These are phyloP conservation scores for Linum usitatissimum DNA, from an alignment of 345 rosid species.

Conservation along the genomic window DNA sequence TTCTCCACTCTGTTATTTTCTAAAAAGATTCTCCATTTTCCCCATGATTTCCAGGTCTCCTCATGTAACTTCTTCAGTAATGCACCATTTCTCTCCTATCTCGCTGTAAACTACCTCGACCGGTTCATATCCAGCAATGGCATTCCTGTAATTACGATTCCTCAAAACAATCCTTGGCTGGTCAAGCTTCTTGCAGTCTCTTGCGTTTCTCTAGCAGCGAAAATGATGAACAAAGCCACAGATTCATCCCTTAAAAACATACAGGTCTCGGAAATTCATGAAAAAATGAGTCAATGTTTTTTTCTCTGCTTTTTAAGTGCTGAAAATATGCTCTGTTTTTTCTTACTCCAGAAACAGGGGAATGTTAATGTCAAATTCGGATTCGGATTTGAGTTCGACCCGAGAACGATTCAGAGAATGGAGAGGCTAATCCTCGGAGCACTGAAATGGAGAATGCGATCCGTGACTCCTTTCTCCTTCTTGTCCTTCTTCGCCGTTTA, in stretches of 20 bases:
- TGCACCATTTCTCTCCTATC: constrained; percentile 39
- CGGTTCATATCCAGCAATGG: constrained; percentile 57
- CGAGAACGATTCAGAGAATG: constrained; percentile 53
- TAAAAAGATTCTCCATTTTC: not conserved
- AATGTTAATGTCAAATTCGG: constrained; percentile 7
- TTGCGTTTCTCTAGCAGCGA: constrained; percentile 61
- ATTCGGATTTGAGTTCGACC: constrained; percentile 35
- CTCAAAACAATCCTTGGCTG: constrained; percentile 46
- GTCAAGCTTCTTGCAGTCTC: constrained; percentile 52
- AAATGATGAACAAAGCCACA: constrained; percentile 42
- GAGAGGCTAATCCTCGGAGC: constrained; percentile 63
- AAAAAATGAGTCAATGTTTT: not conserved
- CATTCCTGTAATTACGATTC: constrained; percentile 33
- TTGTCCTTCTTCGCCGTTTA: constrained; percentile 41
- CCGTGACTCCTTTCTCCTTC: constrained; percentile 79
- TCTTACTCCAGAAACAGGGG: not conserved
- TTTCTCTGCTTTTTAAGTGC: not conserved
- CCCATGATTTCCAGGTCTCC: constrained; percentile 26
- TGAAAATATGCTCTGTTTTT: not conserved
- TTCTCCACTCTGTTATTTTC: not conserved
- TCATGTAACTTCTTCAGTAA: constrained; percentile 16
- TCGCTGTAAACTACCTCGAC: constrained; percentile 74
- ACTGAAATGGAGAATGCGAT: constrained; percentile 85
- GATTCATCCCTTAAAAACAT: constrained; percentile 31
- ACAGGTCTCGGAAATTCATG: constrained; percentile 25